Conservation (phyloP, 1,284 basidiomycete species). For the Sanghuangporus weigelae region DNA sequence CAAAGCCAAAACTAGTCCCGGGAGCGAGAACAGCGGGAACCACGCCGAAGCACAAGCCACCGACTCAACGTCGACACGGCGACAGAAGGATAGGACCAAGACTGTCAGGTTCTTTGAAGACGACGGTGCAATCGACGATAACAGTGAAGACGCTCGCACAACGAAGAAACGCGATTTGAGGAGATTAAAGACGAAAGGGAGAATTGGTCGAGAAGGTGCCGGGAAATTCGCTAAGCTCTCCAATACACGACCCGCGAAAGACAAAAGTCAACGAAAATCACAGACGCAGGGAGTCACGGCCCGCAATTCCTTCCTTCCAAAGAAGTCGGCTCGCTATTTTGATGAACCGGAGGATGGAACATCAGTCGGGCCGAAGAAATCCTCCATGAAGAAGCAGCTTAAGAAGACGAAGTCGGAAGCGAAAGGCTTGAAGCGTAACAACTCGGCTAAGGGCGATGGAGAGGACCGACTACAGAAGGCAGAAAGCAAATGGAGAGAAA, state of each 20-base stretch:
- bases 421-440: not conserved
- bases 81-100: not conserved
- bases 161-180: not conserved
- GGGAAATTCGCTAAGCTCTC: not conserved
- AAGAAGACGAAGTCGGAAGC: not conserved
- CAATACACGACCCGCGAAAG: not conserved
- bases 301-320: not conserved
- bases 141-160: not conserved
- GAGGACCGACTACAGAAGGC: not conserved
- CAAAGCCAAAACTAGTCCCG: not conserved
- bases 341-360: not conserved
- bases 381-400: not conserved
- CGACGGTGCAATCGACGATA: not conserved
- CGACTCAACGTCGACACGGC: not conserved
- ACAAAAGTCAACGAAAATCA: not conserved
- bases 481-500: constrained; percentile 8
- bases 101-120: not conserved
- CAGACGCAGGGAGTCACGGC: not conserved
- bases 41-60: not conserved
- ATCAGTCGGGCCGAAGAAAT: not conserved
- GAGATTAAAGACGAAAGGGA: not conserved
- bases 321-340: constrained; percentile 2
- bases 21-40: too few species aligned
- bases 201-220: not conserved
- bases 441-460: not conserved